phyloP scores from a whole-genome alignment of 1,284 basidiomycete genomes.

The Cutaneotrichosporon mucoides region DNA sequence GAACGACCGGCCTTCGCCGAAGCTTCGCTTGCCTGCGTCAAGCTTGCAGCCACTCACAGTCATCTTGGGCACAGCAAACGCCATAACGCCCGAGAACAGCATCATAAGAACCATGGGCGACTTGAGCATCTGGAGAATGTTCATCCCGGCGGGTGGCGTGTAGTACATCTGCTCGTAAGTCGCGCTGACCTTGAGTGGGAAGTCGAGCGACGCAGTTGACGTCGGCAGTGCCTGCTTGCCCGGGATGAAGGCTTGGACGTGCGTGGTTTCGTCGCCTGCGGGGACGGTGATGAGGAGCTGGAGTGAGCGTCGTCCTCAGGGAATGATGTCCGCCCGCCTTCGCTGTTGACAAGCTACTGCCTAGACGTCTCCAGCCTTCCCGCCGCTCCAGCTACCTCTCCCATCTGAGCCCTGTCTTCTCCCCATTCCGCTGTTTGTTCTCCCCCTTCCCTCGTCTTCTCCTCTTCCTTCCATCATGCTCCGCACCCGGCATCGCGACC shows the following conservation, averaged over 20 bases:
- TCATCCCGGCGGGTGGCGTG: constrained; percentile 63
- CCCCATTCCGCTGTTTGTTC: too few species aligned
- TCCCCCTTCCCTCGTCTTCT: too few species aligned
- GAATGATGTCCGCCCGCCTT: not conserved
- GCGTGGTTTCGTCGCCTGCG: constrained; percentile 15
- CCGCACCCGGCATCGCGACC: too few species aligned
- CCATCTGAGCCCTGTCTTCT: too few species aligned
- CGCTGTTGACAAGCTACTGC: too few species aligned
- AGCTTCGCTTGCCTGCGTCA: too few species aligned
- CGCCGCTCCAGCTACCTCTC: too few species aligned
- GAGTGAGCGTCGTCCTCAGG: not conserved
- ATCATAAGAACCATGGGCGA: constrained; percentile 86
- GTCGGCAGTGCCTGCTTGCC: constrained; percentile 59
- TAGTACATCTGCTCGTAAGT: constrained; percentile 64
- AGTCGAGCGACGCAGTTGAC: constrained; percentile 60
- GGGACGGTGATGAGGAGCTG: constrained; percentile 31
- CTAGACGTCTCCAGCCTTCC: too few species aligned
- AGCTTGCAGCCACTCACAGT: constrained; percentile 55
- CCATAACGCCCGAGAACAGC: constrained; percentile 64
- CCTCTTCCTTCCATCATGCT: too few species aligned
- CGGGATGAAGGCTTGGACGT: constrained; percentile 60
- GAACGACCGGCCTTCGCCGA: too few species aligned
- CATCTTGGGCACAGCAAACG: constrained; percentile 73
- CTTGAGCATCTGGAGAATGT: constrained; percentile 70
- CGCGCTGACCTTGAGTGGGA: constrained; percentile 61